phyloP scores from a whole-genome alignment of 495 filamentous ascomycete species.

The Aspergillus indologenus region DNA sequence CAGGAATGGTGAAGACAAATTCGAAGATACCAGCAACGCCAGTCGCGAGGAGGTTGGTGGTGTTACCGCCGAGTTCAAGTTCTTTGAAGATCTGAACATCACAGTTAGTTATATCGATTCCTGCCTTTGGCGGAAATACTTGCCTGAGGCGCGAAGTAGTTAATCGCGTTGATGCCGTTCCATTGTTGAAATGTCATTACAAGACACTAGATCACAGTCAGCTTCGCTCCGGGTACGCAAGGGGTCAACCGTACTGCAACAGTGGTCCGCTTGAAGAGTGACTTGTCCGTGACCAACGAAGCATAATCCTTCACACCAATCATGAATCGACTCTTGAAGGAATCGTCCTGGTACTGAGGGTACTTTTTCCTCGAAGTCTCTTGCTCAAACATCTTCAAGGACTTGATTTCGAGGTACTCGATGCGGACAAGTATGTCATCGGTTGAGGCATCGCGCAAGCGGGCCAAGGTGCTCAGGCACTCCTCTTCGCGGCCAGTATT shows the following conservation, averaged over 20 bases:
- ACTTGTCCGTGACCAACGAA: slow-evolving; percentile 34
- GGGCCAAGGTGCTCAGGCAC: slow-evolving; percentile 57
- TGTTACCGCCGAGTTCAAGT: slow-evolving; percentile 38
- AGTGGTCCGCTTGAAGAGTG: slow-evolving; percentile 36
- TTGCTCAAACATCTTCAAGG: slow-evolving; percentile 72
- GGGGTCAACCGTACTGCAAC: slow-evolving; percentile 28
- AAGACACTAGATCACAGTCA: slow-evolving; percentile 6
- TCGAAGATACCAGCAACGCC: slow-evolving; percentile 74
- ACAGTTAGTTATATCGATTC: too few species aligned
- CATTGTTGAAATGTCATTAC: slow-evolving; percentile 60
- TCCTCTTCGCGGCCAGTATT: slow-evolving; percentile 65
- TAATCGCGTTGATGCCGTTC: slow-evolving; percentile 58
- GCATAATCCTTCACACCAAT: slow-evolving; percentile 30
- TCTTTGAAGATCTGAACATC: slow-evolving; percentile 25
- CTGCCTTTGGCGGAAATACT: too few species aligned
- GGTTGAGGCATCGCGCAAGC: slow-evolving; percentile 59
- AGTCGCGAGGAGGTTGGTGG: slow-evolving; percentile 65
- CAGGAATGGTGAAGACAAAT: slow-evolving; percentile 66
- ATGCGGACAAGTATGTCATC: slow-evolving; percentile 55
- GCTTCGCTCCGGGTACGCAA: not conserved
- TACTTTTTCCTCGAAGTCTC: slow-evolving; percentile 64
- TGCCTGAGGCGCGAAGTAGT: slow-evolving; percentile 54
- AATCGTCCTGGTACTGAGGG: slow-evolving; percentile 40
- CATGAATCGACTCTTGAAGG: slow-evolving; percentile 44
- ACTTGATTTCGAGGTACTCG: slow-evolving; percentile 77